A percentile compares a stretch with the other conserved stretches of the same genome.
phyloP scores from a whole-genome alignment of 257 asterid species.

The Jasminum sambac region DNA sequence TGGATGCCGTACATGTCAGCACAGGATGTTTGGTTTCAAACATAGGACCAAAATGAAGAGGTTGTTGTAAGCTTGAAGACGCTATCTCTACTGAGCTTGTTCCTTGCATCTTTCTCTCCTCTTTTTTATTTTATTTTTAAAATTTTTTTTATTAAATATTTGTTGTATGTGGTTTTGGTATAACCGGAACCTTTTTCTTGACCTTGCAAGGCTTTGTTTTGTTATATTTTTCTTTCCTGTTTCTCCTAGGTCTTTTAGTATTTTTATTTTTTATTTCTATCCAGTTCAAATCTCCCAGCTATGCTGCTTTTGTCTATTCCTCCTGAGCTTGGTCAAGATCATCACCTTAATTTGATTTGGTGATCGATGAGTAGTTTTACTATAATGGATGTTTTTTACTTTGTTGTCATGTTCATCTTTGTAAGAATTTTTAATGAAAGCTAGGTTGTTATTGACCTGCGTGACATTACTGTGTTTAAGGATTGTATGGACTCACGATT shows the following conservation, averaged over 20 bases:
- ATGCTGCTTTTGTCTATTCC: conserved; percentile 29
- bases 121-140: too few species aligned
- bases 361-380: neutral
- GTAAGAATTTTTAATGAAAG: too few species aligned
- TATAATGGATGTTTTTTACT: neutral
- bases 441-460: too few species aligned
- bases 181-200: conserved; percentile 50
- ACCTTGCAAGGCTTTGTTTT: conserved; percentile 47
- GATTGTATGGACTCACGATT: neutral
- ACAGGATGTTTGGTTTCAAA: neutral
- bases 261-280: conserved; percentile 1
- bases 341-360: neutral
- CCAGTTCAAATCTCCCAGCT: conserved; percentile 31
- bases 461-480: neutral
- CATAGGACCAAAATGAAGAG: conserved; percentile 6
- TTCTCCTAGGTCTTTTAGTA: neutral
- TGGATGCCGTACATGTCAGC: neutral
- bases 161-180: neutral
- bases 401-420: neutral
- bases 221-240: neutral
- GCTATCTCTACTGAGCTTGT: conserved; percentile 47
- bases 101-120: too few species aligned
- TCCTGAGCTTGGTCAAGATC: conserved; percentile 40
- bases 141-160: too few species aligned
- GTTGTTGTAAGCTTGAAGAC: neutral